A percentile compares a stretch with the other conserved stretches of the same genome.
phyloP scores from a whole-genome alignment of 805 yeast genomes.

The Vanderwaltozyma verrucispora region DNA sequence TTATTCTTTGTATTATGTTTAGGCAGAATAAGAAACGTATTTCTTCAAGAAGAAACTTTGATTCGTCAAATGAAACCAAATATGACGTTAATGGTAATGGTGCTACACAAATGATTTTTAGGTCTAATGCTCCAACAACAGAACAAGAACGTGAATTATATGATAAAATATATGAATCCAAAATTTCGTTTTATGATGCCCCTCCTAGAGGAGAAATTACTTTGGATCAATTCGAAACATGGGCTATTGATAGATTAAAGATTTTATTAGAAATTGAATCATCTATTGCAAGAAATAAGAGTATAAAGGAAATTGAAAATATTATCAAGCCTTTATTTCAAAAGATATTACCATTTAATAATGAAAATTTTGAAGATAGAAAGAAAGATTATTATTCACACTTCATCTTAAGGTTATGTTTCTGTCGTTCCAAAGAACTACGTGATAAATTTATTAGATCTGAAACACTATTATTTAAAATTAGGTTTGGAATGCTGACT shows the following conservation, averaged over 20 bases:
- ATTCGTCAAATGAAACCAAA: slow-evolving; percentile 18
- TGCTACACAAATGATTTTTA: slow-evolving; percentile 18
- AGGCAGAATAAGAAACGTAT: slow-evolving; percentile 67
- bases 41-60: slow-evolving; percentile 62
- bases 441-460: slow-evolving; percentile 68
- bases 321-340: slow-evolving; percentile 56
- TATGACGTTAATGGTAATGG: slow-evolving; percentile 16
- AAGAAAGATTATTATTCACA: slow-evolving; percentile 90
- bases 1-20: slow-evolving; percentile 55
- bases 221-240: slow-evolving; percentile 81
- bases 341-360: slow-evolving; percentile 46
- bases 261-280: slow-evolving; percentile 79
- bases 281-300: slow-evolving; percentile 52
- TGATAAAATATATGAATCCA: slow-evolving; percentile 38
- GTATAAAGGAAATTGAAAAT: slow-evolving; percentile 53
- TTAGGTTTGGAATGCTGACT: slow-evolving; percentile 58
- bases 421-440: slow-evolving; percentile 77
- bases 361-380: slow-evolving; percentile 48
- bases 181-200: slow-evolving; percentile 61
- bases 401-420: slow-evolving; percentile 76
- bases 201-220: slow-evolving; percentile 86
- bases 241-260: slow-evolving; percentile 90
- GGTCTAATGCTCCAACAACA: slow-evolving; percentile 7
- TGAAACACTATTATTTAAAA: slow-evolving; percentile 63
- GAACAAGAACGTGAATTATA: slow-evolving; percentile 29